Evolutionary conservation across 164 flowering plant genomes (phyloP).

Genomic region (Cinnamomum micranthum): DNA sequence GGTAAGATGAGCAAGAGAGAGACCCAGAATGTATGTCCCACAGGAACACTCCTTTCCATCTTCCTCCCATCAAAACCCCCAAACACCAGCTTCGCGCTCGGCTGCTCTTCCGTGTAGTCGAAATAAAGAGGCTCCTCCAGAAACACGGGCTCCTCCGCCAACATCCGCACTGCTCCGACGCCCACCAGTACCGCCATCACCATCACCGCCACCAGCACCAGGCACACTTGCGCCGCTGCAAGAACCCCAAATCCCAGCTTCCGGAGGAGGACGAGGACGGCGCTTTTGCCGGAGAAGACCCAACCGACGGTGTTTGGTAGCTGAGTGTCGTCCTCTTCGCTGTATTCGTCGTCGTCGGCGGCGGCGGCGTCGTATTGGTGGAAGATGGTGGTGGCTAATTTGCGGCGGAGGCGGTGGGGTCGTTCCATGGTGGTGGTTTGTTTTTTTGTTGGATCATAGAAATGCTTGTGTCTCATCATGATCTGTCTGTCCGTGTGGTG

Average conservation of each 20-base stretch:
- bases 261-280: constrained; percentile 21
- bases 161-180: constrained; percentile 45
- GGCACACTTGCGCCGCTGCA: constrained; percentile 41
- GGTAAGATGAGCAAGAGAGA: constrained; percentile 62
- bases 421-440: not conserved
- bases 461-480: not conserved
- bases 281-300: constrained; percentile 19
- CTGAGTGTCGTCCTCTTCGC: constrained; percentile 13
- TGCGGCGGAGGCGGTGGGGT: not conserved
- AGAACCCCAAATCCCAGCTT: constrained; percentile 41
- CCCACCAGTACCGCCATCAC: constrained; percentile 43
- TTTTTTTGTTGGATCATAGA: not conserved
- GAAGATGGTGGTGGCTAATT: not conserved
- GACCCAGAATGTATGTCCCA: constrained; percentile 61
- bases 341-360: not conserved
- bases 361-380: too few relatives aligned
- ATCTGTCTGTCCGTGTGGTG: not conserved
- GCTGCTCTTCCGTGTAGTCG: constrained; percentile 59
- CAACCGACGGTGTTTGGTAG: constrained; percentile 26
- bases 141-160: constrained; percentile 66
- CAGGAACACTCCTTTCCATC: constrained; percentile 36
- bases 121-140: constrained; percentile 43
- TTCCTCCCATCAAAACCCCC: constrained; percentile 11
- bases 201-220: constrained; percentile 38
- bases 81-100: constrained; percentile 41